A percentile compares a stretch with the other conserved stretches of the same genome.
Conservation (phyloP, 305 asterid species). For the Fraxinus paxiana region DNA sequence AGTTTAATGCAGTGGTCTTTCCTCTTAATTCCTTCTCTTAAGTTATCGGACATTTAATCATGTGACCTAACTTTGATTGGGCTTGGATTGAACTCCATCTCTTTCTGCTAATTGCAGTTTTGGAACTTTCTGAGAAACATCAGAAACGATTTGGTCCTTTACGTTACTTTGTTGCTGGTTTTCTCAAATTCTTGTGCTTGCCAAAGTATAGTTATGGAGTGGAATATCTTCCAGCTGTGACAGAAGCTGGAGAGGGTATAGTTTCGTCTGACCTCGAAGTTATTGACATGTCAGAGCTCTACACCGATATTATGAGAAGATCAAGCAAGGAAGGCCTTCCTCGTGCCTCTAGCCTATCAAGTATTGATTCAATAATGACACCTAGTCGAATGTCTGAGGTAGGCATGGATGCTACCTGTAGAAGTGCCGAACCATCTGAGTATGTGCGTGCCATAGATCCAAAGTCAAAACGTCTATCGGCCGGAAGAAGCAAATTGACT, state of each 20-base stretch:
- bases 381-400: conserved; percentile 73
- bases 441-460: conserved; percentile 93
- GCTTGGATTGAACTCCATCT: conserved; percentile 5
- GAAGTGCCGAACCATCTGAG: conserved; percentile 88
- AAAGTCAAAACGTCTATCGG: conserved; percentile 77
- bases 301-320: conserved; percentile 87
- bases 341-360: conserved; percentile 91
- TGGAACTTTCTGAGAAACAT: conserved; percentile 91
- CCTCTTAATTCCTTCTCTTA: no score
- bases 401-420: conserved; percentile 66
- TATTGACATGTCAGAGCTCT: conserved; percentile 80
- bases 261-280: conserved; percentile 41
- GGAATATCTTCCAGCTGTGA: conserved; percentile 75
- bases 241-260: conserved; percentile 52
- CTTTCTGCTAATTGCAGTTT: conserved; percentile 49
- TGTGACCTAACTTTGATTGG: neutral
- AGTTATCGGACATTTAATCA: neutral
- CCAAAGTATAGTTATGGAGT: conserved; percentile 88
- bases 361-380: conserved; percentile 88
- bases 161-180: conserved; percentile 93
- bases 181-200: conserved; percentile 86
- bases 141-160: conserved; percentile 97
- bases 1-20: no score
- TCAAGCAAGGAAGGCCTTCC: conserved; percentile 96
- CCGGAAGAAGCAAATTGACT: conserved; percentile 65